Conservation (phyloP, 352 stramenopile genomes). For the Aphanomyces stellatus region DNA sequence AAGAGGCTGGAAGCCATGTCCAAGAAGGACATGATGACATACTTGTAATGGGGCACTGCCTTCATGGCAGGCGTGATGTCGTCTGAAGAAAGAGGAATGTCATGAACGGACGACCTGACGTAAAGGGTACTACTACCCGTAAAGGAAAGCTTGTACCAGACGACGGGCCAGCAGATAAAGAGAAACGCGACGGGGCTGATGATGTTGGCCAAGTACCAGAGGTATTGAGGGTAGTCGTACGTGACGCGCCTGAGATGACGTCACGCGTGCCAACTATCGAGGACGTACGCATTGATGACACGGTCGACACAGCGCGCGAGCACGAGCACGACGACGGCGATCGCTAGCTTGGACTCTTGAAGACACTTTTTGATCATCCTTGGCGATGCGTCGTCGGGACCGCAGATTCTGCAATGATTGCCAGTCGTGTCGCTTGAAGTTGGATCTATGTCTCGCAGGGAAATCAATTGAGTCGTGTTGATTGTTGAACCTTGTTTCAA, state of each 20-base stretch:
- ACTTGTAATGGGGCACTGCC: conserved; percentile 23
- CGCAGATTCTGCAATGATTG: no score
- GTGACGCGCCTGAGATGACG: conserved; percentile 10
- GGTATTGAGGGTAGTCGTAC: conserved; percentile 15
- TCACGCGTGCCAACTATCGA: neutral
- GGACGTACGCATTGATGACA: conserved; percentile 75
- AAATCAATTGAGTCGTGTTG: no score
- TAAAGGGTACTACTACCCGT: conserved; percentile 33
- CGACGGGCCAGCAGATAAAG: conserved; percentile 22
- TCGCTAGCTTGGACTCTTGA: conserved; percentile 77
- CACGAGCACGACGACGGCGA: conserved; percentile 70
- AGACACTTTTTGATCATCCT: conserved; percentile 60
- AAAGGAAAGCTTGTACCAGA: conserved; percentile 68
- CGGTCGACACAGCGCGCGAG: conserved; percentile 71
- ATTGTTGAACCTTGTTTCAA: no score
- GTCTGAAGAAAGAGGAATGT: conserved; percentile 6
- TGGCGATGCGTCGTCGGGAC: no score
- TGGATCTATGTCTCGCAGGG: no score
- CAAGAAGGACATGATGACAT: conserved; percentile 22
- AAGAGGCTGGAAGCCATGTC: conserved; percentile 23
- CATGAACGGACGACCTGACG: neutral
- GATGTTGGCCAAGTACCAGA: conserved; percentile 24
- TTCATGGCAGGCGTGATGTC: conserved; percentile 23
- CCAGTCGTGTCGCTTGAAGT: no score
- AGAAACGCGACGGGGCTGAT: conserved; percentile 24